A percentile compares a stretch with the other conserved stretches of the same genome.
These are phyloP conservation scores for Jacaranda mimosifolia DNA, from an alignment of 257 asterid genomes.

Conservation along the genomic window DNA sequence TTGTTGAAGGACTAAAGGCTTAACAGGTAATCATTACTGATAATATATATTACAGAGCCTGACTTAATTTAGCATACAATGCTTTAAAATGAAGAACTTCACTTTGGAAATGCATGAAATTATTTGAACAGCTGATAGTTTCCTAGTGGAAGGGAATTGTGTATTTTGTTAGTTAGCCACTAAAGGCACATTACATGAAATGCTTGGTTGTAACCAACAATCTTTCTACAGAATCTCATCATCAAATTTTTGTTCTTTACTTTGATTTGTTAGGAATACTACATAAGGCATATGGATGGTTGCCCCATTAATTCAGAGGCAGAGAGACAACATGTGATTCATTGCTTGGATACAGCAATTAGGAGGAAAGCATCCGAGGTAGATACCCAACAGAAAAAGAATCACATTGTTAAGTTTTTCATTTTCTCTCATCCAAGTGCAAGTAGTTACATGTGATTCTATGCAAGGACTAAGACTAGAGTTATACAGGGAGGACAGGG, in stretches of 20 bases:
- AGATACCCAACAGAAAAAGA: not conserved
- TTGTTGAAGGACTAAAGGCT: conserved; percentile 63
- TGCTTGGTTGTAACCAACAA: not conserved
- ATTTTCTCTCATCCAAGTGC: too few relatives aligned
- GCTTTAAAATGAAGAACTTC: too few relatives aligned
- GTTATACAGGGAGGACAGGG: conserved; percentile 64
- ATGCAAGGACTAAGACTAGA: conserved; percentile 68
- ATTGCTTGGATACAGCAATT: conserved; percentile 81
- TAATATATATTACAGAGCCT: too few relatives aligned
- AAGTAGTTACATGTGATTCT: too few relatives aligned
- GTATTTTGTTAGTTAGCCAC: too few relatives aligned
- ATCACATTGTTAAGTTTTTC: too few relatives aligned
- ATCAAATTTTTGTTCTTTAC: not conserved
- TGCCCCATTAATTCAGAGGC: conserved; percentile 66
- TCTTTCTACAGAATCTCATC: not conserved
- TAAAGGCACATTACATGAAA: too few relatives aligned
- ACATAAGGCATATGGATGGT: conserved; percentile 73
- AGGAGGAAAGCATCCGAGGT: conserved; percentile 74
- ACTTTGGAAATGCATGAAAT: too few relatives aligned
- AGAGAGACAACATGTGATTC: conserved; percentile 65
- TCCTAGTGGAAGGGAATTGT: not conserved
- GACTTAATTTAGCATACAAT: too few relatives aligned
- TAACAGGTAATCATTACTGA: conserved; percentile 51
- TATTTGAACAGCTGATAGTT: too few relatives aligned
- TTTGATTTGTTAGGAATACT: conserved; percentile 57